Conservation (phyloP, 1,284 basidiomycete genomes). For the Cryptococcus wingfieldii region DNA sequence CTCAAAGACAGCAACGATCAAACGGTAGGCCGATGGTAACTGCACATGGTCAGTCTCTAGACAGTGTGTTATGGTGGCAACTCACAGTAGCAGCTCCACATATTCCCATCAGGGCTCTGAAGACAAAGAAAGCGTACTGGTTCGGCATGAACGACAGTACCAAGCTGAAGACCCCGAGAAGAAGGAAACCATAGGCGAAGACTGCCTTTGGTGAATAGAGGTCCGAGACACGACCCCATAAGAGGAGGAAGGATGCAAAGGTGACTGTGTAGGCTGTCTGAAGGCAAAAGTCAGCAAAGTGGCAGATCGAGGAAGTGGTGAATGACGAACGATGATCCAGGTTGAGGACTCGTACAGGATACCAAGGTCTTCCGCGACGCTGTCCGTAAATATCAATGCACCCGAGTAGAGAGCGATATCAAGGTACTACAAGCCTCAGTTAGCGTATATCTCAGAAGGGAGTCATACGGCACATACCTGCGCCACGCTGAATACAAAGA, state of each 20-base stretch:
- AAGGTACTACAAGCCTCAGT: constrained; percentile 15
- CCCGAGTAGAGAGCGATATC: constrained; percentile 13
- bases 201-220: constrained; percentile 38
- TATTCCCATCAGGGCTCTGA: constrained; percentile 36
- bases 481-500: constrained; percentile 25
- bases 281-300: not conserved
- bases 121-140: constrained; percentile 36
- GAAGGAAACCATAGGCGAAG: constrained; percentile 29
- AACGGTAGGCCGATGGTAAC: constrained; percentile 41
- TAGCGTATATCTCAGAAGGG: not conserved
- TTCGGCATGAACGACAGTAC: constrained; percentile 37
- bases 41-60: constrained; percentile 20
- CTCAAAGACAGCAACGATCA: constrained; percentile 41
- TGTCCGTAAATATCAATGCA: constrained; percentile 28
- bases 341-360: constrained; percentile 30
- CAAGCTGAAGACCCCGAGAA: constrained; percentile 30
- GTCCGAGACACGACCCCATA: constrained; percentile 41
- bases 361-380: constrained; percentile 21
- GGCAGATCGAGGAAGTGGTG: not conserved
- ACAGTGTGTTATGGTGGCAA: constrained; percentile 33
- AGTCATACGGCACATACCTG: constrained; percentile 12
- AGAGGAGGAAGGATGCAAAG: constrained; percentile 26
- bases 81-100: constrained; percentile 30
- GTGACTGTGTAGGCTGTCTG: constrained; percentile 7
- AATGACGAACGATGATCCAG: constrained; percentile 29